A percentile compares a stretch with the other conserved stretches of the same genome.
Conservation (phyloP, 179 eudicot genomes). For the Spinacia oleracea region DNA sequence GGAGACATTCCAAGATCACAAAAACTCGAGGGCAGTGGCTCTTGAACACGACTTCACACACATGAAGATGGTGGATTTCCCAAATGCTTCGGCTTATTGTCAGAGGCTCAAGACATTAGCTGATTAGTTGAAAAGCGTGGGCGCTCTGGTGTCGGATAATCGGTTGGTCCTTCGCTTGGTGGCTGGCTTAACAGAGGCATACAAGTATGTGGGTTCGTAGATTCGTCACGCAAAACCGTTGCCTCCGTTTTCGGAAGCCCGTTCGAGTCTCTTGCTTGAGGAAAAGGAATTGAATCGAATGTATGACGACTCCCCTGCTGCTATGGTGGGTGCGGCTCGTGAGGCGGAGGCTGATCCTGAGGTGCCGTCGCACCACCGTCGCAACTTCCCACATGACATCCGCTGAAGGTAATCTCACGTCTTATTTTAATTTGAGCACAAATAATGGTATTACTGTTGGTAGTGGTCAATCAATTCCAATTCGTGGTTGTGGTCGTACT, state of each 20-base stretch:
- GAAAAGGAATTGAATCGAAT: background rate
- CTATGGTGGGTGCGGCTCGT: background rate
- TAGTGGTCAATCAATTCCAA: slow-evolving; percentile 16
- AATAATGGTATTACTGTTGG: slow-evolving; percentile 20
- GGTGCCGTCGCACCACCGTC: background rate
- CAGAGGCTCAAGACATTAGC: slow-evolving; percentile 10
- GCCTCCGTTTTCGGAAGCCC: background rate
- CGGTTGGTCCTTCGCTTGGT: slow-evolving; percentile 23
- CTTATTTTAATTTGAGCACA: slow-evolving; percentile 22
- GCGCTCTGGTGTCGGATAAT: slow-evolving; percentile 5
- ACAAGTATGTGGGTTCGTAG: background rate
- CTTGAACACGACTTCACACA: slow-evolving; percentile 21
- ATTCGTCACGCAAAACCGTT: background rate
- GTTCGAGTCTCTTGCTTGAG: background rate
- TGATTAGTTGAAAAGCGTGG: slow-evolving; percentile 31
- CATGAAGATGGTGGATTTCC: slow-evolving; percentile 4
- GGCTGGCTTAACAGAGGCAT: background rate
- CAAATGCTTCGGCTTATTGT: slow-evolving; percentile 26
- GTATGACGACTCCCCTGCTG: background rate
- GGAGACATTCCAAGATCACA: slow-evolving; percentile 8
- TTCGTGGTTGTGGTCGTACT: too few species aligned
- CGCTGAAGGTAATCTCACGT: slow-evolving; percentile 13
- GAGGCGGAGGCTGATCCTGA: background rate
- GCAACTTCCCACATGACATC: slow-evolving; percentile 25
- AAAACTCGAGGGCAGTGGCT: slow-evolving; percentile 16